Evolutionary conservation across 257 asterid genomes (phyloP), one percentile per base, ranked within the genome.

Genomic region (Pogostemon cablin): DNA sequence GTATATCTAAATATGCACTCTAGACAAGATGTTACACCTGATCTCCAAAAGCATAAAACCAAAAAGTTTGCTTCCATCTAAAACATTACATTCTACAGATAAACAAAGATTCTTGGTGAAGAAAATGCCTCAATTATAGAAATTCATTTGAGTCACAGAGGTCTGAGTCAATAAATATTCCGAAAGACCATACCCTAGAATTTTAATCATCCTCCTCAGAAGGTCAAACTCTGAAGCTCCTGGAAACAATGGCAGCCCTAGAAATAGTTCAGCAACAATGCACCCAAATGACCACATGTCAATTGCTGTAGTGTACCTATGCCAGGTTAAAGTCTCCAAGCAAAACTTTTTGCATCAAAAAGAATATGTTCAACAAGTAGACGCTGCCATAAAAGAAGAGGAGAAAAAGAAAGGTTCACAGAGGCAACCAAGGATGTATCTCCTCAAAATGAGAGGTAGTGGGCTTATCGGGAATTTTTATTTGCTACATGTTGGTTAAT

Each of bases 221-320:
- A 95, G 96, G 84, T 95, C 98, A 82, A 89, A 95, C 81, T 95
- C 99, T 17, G 99, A 95, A 77, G 95, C 96, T 77, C 99, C 99
- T 39, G 99, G 98, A 83, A 95, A 95, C 87, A 95, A 81, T 52
- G 99, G 99, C 69, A 91, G 87, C 69, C 98, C 98, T 20, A 91
- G 78, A 86, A 88, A 95, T 65, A 95, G 78, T 78, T 95, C 99
- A 71, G 99, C 99, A 69, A 95, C 95, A 35, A 95, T 90, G 88
- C 99, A 95, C 74, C 99, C 99, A 81, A 95, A 88, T 74, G 99
- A 95, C 99, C 99, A 95, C 99, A 95, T 95, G 83, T 95, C 99
- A 67, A 95, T 95, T 68, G 96, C 96, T 67, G 98, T 91, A 42
- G 92, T 89, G 77, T 91, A 93, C 72, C 99, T 93, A 84, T 68